Percentiles rank a stretch among this genome's conserved stretches.
phyloP scores from a whole-genome alignment of 768 basidiomycete species.

The Heimioporus sp. region DNA sequence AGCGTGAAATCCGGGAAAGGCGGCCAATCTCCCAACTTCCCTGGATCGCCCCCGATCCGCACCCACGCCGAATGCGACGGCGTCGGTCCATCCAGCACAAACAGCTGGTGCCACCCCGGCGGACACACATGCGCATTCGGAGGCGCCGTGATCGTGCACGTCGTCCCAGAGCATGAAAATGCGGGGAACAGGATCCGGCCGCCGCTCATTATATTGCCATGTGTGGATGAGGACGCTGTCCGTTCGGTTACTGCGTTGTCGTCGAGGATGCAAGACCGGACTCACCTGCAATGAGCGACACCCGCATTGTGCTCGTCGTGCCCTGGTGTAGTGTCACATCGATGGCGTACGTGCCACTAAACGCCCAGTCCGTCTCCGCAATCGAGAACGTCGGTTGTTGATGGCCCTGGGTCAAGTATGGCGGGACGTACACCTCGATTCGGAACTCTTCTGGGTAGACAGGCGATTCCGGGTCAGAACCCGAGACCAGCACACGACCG shows the following conservation, averaged over 20 bases:
- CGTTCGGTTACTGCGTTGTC: not conserved
- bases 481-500: constrained; percentile 72
- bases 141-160: constrained; percentile 76
- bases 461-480: constrained; percentile 67
- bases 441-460: constrained; percentile 76
- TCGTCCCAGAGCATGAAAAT: constrained; percentile 65
- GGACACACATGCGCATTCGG: constrained; percentile 67
- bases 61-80: constrained; percentile 76
- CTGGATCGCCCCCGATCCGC: constrained; percentile 77
- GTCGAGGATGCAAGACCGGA: not conserved
- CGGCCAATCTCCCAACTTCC: constrained; percentile 71
- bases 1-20: constrained; percentile 61
- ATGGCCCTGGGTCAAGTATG: constrained; percentile 69
- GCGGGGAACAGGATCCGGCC: constrained; percentile 70
- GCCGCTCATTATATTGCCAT: constrained; percentile 72
- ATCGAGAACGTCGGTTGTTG: constrained; percentile 62
- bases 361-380: constrained; percentile 59
- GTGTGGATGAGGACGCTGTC: constrained; percentile 69
- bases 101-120: constrained; percentile 76
- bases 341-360: constrained; percentile 54
- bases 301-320: constrained; percentile 45
- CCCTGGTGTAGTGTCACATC: constrained; percentile 40
- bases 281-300: constrained; percentile 67
- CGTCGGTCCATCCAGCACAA: constrained; percentile 74
- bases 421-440: constrained; percentile 80